Evolutionary conservation across 2,329 filamentous ascomycete genomes (phyloP).

Genomic region (Leptographium radiaticola): DNA sequence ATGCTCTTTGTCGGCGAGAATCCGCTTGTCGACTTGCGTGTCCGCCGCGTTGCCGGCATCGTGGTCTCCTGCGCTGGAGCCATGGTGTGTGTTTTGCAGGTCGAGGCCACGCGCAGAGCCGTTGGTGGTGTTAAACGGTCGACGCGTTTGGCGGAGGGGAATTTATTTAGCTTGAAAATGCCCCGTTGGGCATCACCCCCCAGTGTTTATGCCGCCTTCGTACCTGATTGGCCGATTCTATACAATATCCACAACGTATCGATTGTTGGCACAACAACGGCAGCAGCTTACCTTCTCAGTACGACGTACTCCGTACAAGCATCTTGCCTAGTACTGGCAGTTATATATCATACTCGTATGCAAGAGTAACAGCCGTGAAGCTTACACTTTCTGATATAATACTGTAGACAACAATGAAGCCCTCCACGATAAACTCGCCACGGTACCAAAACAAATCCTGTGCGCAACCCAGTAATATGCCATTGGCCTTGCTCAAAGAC

Average conservation of each 20-base stretch:
- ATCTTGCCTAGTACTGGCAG: no score
- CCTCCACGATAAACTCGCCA: no score
- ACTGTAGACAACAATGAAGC: no score
- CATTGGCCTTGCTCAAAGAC: not conserved
- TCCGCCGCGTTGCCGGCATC: conserved; percentile 41
- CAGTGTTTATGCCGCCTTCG: conserved; percentile 6
- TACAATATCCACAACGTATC: not conserved
- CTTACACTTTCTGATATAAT: no score
- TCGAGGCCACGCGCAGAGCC: not conserved
- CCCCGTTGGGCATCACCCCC: not conserved
- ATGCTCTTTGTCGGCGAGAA: conserved; percentile 39
- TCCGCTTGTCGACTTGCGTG: conserved; percentile 59
- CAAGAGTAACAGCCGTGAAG: no score
- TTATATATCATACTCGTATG: no score
- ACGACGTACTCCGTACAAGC: no score
- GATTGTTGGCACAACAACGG: conserved; percentile 11
- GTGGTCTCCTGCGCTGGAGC: conserved; percentile 30
- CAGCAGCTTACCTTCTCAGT: no score
- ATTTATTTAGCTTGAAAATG: not conserved
- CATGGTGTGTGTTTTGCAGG: conserved; percentile 18
- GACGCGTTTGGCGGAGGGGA: not conserved
- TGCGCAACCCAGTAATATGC: not conserved
- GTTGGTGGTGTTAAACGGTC: not conserved
- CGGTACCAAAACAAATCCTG: no score
- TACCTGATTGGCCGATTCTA: conserved; percentile 4